Percentiles rank a stretch among this genome's conserved stretches.
phyloP scores from a whole-genome alignment of 345 rosid genomes.

The Microthlaspi erraticum region DNA sequence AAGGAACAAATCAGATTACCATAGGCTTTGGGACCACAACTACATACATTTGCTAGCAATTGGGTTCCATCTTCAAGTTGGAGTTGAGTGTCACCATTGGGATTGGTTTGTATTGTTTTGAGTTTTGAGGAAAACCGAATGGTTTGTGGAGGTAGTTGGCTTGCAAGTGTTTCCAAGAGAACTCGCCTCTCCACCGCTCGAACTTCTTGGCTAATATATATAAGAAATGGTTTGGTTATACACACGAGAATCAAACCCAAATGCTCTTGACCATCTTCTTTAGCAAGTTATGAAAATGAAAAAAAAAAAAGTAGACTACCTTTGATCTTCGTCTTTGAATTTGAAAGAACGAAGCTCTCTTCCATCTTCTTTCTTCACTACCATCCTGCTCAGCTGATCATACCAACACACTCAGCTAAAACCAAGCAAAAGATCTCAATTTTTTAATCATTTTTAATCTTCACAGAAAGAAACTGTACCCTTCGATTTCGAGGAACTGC shows the following conservation, averaged over 20 bases:
- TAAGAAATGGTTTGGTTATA: constrained; percentile 14
- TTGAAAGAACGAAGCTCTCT: constrained; percentile 78
- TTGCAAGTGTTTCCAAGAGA: constrained; percentile 80
- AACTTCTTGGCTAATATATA: constrained; percentile 77
- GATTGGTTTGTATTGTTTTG: constrained; percentile 52
- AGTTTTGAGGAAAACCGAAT: constrained; percentile 74
- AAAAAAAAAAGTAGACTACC: constrained; percentile 45
- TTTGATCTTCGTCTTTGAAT: constrained; percentile 89
- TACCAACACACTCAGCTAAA: constrained; percentile 54
- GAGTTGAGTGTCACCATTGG: constrained; percentile 55
- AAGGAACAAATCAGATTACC: not conserved
- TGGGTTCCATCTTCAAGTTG: constrained; percentile 66
- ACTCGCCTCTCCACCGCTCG: constrained; percentile 88
- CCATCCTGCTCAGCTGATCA: constrained; percentile 93
- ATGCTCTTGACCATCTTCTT: not conserved
- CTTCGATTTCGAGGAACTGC: constrained; percentile 83
- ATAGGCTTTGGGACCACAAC: not conserved
- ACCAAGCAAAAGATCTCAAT: constrained; percentile 13
- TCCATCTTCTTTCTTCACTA: constrained; percentile 80
- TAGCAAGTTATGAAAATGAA: not conserved
- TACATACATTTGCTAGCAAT: constrained; percentile 76
- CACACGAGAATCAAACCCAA: not conserved
- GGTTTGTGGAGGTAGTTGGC: constrained; percentile 66
- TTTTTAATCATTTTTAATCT: not conserved
- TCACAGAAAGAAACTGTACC: constrained; percentile 50